Evolutionary conservation across 768 basidiomycete species (phyloP).

Genomic region (Boletus rubescentipes): DNA sequence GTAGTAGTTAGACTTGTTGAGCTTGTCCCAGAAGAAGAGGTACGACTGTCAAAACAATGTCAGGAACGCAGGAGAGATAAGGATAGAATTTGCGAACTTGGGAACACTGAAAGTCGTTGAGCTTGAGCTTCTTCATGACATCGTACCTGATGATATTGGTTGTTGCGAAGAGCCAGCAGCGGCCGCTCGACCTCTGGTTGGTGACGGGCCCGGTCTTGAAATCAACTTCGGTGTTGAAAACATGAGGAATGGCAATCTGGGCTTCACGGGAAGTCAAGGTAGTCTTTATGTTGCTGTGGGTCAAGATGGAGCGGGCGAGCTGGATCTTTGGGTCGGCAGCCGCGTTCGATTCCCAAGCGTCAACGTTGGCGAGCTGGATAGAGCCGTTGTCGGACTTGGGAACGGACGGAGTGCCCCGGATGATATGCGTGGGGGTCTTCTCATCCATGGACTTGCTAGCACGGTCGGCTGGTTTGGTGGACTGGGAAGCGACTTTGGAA

Average conservation of each 20-base stretch:
- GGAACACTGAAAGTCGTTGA: conserved; percentile 89
- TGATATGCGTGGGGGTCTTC: conserved; percentile 11
- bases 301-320: conserved; percentile 75
- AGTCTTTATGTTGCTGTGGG: conserved; percentile 63
- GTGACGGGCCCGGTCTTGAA: conserved; percentile 84
- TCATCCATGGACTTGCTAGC: conserved; percentile 25
- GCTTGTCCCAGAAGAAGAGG: conserved; percentile 95
- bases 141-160: conserved; percentile 84
- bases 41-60: conserved; percentile 54
- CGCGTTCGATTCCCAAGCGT: conserved; percentile 65
- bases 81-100: conserved; percentile 51
- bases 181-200: conserved; percentile 82
- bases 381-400: conserved; percentile 57
- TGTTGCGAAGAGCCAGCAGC: conserved; percentile 96
- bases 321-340: conserved; percentile 57
- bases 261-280: conserved; percentile 66
- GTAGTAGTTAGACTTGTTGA: conserved; percentile 89
- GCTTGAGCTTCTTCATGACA: conserved; percentile 80
- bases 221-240: conserved; percentile 81
- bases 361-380: conserved; percentile 55
- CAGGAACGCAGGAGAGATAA: background rate
- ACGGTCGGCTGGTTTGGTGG: conserved; percentile 16
- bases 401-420: conserved; percentile 4
- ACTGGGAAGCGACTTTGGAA: conserved; percentile 26
- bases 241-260: conserved; percentile 60